Evolutionary conservation across 2,329 filamentous ascomycete genomes (phyloP), one percentile per base, ranked within the genome.

Genomic region (Exutisphaerella laricina): DNA sequence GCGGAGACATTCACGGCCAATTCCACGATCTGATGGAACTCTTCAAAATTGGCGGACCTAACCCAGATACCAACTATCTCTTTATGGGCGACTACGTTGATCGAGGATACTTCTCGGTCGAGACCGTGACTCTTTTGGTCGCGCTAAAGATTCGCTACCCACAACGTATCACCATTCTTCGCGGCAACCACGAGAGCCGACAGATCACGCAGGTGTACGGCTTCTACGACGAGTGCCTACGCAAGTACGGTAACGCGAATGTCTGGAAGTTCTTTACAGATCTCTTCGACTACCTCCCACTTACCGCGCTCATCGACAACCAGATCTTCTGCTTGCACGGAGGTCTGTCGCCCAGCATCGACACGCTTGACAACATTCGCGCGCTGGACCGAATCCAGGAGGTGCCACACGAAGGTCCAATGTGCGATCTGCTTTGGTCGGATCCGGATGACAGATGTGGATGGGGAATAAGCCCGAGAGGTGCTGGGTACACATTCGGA

Each of bases 21-120:
- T 97, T 97, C 68, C 90, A 97, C 69, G 92, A 98, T 65, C 72
- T 98, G 68, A 97, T 98, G 88, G 92, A 98, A 72, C 80, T 98
- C 41, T 98, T 98, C 79, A 94, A 94, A 73, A 97, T 98, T 67
- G 92, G 92, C 58, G 92, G 92, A 41, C 88, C 89, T 48, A 96
- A 95, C 65, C 92, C 92, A 55, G 92, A 98, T 69, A 97, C 92
- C 64, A 97, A 97, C 74, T 97, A 97, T 70, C 83, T 97, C 55
- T 97, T 97, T 74, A 97, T 98, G 88, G 89, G 92, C 66, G 92
- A 98, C 70, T 98, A 97, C 64, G 92, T 98, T 62, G 92, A 98
- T 69, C 83, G 92, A 74, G 92, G 92, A 53, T 98, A 96, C 75
- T 98, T 97, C 74, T 96, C 89, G 20, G 88, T 98, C 56, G 92